A percentile compares a stretch with the other conserved stretches of the same genome.
Conservation (phyloP, 192 early-diverging fungal genomes). For the Umbelopsis sp. region DNA sequence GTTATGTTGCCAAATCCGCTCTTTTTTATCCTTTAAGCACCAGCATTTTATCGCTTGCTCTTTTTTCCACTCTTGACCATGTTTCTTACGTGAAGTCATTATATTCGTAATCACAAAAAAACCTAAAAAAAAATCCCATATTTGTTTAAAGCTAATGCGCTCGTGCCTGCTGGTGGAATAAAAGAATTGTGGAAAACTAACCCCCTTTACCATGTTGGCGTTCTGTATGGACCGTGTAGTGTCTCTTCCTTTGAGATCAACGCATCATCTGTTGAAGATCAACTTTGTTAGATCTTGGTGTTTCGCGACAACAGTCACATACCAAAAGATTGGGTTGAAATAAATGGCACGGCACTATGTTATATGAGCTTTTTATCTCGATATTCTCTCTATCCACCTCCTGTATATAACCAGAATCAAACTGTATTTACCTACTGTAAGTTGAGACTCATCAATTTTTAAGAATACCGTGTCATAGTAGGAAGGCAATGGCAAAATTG, state of each 20-base stretch:
- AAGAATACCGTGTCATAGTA: too few relatives aligned
- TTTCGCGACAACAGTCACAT: too few relatives aligned
- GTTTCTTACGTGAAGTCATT: slow-evolving; percentile 3
- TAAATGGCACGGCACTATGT: too few relatives aligned
- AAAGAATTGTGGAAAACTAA: background rate
- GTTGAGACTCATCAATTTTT: too few relatives aligned
- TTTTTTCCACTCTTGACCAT: background rate
- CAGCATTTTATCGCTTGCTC: background rate
- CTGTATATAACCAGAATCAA: too few relatives aligned
- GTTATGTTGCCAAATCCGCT: slow-evolving; percentile 15
- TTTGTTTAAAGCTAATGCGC: slow-evolving; percentile 12
- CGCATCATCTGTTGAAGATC: background rate
- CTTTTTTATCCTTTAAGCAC: slow-evolving; percentile 8
- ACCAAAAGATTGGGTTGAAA: too few relatives aligned
- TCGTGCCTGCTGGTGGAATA: slow-evolving; percentile 1
- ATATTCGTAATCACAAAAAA: slow-evolving; percentile 14
- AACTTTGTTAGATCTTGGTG: too few relatives aligned
- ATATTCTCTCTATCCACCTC: too few relatives aligned
- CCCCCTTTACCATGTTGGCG: background rate
- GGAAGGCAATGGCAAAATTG: too few relatives aligned
- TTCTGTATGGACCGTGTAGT: background rate
- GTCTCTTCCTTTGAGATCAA: background rate
- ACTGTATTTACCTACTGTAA: too few relatives aligned
- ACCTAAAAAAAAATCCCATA: background rate
- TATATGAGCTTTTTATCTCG: too few relatives aligned